Percentiles rank a stretch among this genome's conserved stretches.
These are phyloP conservation scores for Selaginella tamariscina DNA, from an alignment of 75 land plant species.

Conservation along the genomic window DNA sequence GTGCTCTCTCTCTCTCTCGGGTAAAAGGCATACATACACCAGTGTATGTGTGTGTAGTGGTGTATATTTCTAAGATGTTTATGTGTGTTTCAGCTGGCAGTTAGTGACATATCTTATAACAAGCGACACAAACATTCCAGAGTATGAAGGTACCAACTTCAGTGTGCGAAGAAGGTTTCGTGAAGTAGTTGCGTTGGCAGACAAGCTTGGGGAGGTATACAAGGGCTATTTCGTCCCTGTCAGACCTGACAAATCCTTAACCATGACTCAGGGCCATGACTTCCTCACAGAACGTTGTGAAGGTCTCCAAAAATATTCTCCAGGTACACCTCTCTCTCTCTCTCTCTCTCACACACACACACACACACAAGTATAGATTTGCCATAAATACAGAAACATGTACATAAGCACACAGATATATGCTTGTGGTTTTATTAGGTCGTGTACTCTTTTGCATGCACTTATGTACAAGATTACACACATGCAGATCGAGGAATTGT, in stretches of 20 bases:
- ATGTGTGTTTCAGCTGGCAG: not conserved
- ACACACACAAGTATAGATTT: too few relatives aligned
- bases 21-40: constrained; percentile 32
- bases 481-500: too few relatives aligned
- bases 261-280: constrained; percentile 76
- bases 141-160: constrained; percentile 38
- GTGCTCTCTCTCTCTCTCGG: constrained; percentile 57
- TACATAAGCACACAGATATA: too few relatives aligned
- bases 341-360: constrained; percentile 30
- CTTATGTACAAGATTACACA: too few relatives aligned
- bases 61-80: too few relatives aligned
- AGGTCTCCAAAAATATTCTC: constrained; percentile 52
- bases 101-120: constrained; percentile 55
- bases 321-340: too few relatives aligned
- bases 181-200: constrained; percentile 74
- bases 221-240: constrained; percentile 71
- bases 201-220: constrained; percentile 60
- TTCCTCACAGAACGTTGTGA: constrained; percentile 70
- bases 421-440: too few relatives aligned
- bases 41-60: too few relatives aligned
- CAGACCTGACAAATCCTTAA: constrained; percentile 78
- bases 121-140: constrained; percentile 43
- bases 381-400: too few relatives aligned
- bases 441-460: too few relatives aligned
- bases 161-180: constrained; percentile 65